Evolutionary conservation across 2,329 filamentous ascomycete genomes (phyloP), one percentile per base, ranked within the genome.

Genomic region (Claviceps spartinae): DNA sequence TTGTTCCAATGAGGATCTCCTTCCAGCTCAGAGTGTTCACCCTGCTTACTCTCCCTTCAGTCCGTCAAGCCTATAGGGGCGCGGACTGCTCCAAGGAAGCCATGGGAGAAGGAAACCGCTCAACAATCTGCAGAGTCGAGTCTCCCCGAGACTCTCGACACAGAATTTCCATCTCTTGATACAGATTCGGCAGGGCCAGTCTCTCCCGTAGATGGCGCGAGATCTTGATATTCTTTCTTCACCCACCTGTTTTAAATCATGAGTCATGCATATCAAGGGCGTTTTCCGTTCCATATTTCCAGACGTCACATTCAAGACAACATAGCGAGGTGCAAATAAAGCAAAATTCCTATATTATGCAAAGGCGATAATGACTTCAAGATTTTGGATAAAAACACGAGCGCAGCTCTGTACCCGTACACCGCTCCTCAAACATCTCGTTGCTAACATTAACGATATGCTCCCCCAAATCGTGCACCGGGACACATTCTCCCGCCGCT

Each of bases 101-200:
- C 90, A 1, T 96, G 90, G 90, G 90, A 95, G 70, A 86, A 74
- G 59, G 73, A 78, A 16, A 48, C 30, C 4, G 37, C 52, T 4
- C 51, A 63, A 4, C 54, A 54, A 6, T 44, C 54, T 18, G 47
- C 52, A 24, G 56, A 60, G 4, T 50, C 56, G 30, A 54, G 60
- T 48, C 52, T 59, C 2, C 57, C 60, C 22, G 60, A 59, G 34
- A 56, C 58, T 24, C 60, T 69, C 2, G 67, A 69, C 45, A 56
- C 58, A 9, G 65, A 68, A 11, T 69, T 68, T 22, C 67, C 67
- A 2, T 62, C 69, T 8, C 57, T 68, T 22, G 68, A 73, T 20
- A 40, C 55, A 18, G 48, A 51, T 4, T 13, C 51, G n/a, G 7
- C 45, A 22, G 47, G 46, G 18, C 16, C 50, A 22, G 20, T 34